Base-by-base conservation (phyloP, 805 yeast species). In the Candida fluviatilis region DNA sequence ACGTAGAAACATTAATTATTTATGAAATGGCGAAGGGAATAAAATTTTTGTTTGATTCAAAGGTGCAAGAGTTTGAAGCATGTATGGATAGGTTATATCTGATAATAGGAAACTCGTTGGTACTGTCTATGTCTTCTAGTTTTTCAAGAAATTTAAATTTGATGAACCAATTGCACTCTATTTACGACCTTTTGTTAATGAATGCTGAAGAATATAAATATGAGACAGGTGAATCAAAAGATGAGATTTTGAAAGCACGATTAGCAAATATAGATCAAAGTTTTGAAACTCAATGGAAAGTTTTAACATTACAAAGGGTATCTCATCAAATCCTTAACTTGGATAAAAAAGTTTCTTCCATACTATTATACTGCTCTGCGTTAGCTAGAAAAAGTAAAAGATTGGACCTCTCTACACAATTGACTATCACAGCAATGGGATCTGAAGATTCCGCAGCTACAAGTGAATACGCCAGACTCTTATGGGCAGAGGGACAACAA, bases 401-500 rank as follows among this genome's bases (percentile, higher is more conserved):
- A 42, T 62, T 82, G 2, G 93, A 86, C 49, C 68, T 87, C 27
- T 83, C 96, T 0, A 78, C 87, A 2, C 73, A 80, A 15, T 71
- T 81, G 6, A 74, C 84, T 16, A 73, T 84, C 52, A 70, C 78
- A 49, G 88, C 87, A 1, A 64, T 76, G 59, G 60, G 66, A 2
- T 44, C 62, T 7, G 50, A 60, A 14, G 62, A 66, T 23, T 53
- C 62, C 12, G 67, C 65, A 8, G 81, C 84, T 5, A 82, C 81
- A 41, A 60, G 84, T 28, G 95, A 89, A 54, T 82, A 84, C 57
- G 82, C 96, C 0, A 80, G 84, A 40, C 69, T 93, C 6, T 59
- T 88, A 28, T 91, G 98, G 97, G 82, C 80, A 3, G 87, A 85
- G 53, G 96, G 95, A 1, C 95, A 88, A 45, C 86, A 78, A 42